Percentiles rank a stretch among this genome's conserved stretches.
Evolutionary conservation across 2,329 filamentous ascomycete species (phyloP).

Genomic region (Ceratocystis lukuohia): DNA sequence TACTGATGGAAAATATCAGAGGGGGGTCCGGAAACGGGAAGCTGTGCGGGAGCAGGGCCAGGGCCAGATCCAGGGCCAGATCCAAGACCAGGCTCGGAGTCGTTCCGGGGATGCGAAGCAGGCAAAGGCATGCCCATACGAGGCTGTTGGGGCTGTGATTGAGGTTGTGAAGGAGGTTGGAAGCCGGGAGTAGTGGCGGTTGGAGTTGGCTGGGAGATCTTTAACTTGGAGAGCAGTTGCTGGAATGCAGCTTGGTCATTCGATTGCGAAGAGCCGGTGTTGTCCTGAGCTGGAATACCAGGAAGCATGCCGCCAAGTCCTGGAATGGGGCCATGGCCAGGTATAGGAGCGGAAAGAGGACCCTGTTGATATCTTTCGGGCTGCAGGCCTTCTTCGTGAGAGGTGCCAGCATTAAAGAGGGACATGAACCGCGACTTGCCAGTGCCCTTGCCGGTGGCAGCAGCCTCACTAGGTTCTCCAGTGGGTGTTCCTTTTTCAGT

Average conservation of each 20-base stretch:
- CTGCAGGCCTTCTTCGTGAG: constrained; percentile 18
- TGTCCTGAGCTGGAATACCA: constrained; percentile 28
- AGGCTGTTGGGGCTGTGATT: constrained; percentile 31
- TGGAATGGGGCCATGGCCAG: constrained; percentile 13
- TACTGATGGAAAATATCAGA: constrained; percentile 18
- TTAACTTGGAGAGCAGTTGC: constrained; percentile 67
- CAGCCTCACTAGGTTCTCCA: constrained; percentile 31
- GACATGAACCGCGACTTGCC: constrained; percentile 66
- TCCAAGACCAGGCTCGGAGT: neutral
- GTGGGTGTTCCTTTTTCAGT: constrained; percentile 40
- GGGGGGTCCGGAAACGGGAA: constrained; percentile 10
- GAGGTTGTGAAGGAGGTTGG: constrained; percentile 22
- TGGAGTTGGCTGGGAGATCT: constrained; percentile 37
- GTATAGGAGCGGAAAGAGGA: constrained; percentile 15
- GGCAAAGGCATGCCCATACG: constrained; percentile 21
- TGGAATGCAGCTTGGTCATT: constrained; percentile 77
- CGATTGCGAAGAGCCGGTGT: constrained; percentile 29
- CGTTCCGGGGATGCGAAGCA: constrained; percentile 12
- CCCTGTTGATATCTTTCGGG: constrained; percentile 12
- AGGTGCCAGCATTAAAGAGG: constrained; percentile 49
- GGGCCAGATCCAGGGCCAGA: constrained; percentile 6
- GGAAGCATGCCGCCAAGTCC: constrained; percentile 13
- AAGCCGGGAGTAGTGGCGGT: constrained; percentile 30
- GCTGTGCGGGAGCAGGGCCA: neutral
- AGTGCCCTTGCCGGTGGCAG: constrained; percentile 28